Base-by-base conservation (phyloP, 2,329 filamentous ascomycete species). In the Aspergillus arachidicola region DNA sequence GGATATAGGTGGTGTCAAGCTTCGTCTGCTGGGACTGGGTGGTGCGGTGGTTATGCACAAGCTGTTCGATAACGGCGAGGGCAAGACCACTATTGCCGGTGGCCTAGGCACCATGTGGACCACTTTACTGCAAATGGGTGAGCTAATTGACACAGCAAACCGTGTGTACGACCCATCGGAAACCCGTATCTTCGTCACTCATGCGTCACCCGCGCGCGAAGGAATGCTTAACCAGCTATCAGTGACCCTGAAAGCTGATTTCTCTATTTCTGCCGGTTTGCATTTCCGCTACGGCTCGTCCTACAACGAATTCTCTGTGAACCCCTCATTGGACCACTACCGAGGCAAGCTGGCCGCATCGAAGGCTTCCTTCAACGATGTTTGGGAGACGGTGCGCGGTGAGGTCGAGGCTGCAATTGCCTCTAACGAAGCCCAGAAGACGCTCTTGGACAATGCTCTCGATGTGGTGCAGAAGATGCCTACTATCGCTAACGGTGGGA, bases 31-130 rank as follows among this genome's bases (percentile, higher is more conserved):
- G 34, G 95, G 95, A 66, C 85, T 99, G 38, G 95, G 95, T 68
- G 95, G 95, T 72, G 95, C 95, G 7, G 94, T 99, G 6, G 95
- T 99, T 64, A 99, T 99, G 93, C 95, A 99, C 85, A 99, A 99
- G 85, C 87, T 99, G 21, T 99, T 99, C 75, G 95, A 99, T 79
- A 99, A 99, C 71, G 95, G 95, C 60, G 95, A 99, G 76, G 95
- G 95, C 64, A 90, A 94, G 79, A 99, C 95, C 57, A 99, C 96
- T 2, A 99, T 99, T 79, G 95, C 95, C 26, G 95, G 95, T 76
- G 95, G 95, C 23, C 95, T 99, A 79, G 95, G 95, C 66, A 99
- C 95, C 53, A 99, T 99, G 95, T 99, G 95, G 95, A 99, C 95
- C 9, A 99, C 95, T 7, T 84, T 99, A 34, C 81, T 99, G 68